Conservation (phyloP, 495 filamentous ascomycete genomes). For the Niebla homalea region DNA sequence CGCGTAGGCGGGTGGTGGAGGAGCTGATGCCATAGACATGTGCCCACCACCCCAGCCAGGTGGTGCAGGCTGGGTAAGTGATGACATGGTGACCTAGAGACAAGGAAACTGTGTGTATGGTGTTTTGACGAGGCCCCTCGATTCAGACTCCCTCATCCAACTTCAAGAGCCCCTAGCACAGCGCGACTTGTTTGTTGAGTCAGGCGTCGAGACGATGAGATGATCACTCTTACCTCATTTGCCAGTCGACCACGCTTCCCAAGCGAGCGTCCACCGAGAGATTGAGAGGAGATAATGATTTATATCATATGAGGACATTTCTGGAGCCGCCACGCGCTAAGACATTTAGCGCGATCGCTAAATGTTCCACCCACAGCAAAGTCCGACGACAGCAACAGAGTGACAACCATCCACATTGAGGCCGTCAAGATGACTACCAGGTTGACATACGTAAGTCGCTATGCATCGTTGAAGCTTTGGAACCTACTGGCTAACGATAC, state of each 20-base stretch:
- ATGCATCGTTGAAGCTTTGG: slow-evolving; percentile 11
- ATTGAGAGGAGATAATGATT: not conserved
- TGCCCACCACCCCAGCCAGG: slow-evolving; percentile 63
- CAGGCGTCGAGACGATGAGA: not conserved
- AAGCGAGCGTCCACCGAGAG: no score
- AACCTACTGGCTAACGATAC: slow-evolving; percentile 16
- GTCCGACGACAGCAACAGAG: not conserved
- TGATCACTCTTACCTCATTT: not conserved
- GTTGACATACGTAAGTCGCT: slow-evolving; percentile 56
- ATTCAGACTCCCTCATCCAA: not conserved
- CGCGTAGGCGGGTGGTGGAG: slow-evolving; percentile 80
- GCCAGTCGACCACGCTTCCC: not conserved
- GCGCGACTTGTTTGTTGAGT: not conserved
- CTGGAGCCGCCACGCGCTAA: slow-evolving; percentile 1
- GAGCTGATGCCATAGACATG: slow-evolving; percentile 60
- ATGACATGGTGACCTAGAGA: slow-evolving; percentile 52
- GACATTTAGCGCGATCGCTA: slow-evolving; percentile 3
- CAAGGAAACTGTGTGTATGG: not conserved
- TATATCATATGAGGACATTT: not conserved
- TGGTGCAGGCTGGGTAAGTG: slow-evolving; percentile 64
- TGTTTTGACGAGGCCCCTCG: not conserved
- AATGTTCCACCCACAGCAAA: not conserved
- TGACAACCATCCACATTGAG: not conserved
- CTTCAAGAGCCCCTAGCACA: not conserved
- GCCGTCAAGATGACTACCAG: slow-evolving; percentile 55